Evolutionary conservation across 179 eudicot genomes (phyloP).

Genomic region (Patellifolia procumbens): DNA sequence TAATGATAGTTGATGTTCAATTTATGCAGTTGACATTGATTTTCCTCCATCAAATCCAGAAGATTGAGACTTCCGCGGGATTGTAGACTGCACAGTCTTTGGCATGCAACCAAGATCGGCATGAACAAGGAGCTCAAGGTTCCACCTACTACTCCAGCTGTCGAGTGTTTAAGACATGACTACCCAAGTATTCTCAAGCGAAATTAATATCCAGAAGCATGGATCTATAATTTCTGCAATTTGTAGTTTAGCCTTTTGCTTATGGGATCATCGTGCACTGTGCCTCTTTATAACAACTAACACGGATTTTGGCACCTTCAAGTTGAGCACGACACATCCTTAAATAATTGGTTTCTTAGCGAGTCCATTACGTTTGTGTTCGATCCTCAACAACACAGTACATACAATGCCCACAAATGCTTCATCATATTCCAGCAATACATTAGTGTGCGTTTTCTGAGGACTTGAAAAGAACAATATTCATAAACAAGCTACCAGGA

Average conservation of each 20-base stretch:
- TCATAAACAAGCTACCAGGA: background rate
- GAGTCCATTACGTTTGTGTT: background rate
- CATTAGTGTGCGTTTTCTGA: background rate
- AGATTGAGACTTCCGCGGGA: constrained; percentile 59
- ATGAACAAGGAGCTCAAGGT: background rate
- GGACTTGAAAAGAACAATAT: background rate
- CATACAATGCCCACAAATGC: too few relatives aligned
- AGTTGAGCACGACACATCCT: background rate
- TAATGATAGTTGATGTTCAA: background rate
- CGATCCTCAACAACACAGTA: background rate
- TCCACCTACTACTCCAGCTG: background rate
- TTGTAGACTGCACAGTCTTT: constrained; percentile 33
- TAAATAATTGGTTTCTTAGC: background rate
- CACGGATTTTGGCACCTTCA: background rate
- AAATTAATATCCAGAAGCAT: background rate
- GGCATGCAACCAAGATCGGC: background rate
- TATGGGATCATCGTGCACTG: background rate
- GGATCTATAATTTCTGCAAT: background rate
- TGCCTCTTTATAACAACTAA: background rate
- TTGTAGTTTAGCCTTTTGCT: background rate
- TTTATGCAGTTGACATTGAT: constrained; percentile 85
- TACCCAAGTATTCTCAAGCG: background rate
- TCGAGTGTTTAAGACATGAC: background rate
- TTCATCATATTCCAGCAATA: too few relatives aligned
- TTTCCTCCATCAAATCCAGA: constrained; percentile 84